Conservation (phyloP, 805 yeast genomes). For the Komagataella pastoris region DNA sequence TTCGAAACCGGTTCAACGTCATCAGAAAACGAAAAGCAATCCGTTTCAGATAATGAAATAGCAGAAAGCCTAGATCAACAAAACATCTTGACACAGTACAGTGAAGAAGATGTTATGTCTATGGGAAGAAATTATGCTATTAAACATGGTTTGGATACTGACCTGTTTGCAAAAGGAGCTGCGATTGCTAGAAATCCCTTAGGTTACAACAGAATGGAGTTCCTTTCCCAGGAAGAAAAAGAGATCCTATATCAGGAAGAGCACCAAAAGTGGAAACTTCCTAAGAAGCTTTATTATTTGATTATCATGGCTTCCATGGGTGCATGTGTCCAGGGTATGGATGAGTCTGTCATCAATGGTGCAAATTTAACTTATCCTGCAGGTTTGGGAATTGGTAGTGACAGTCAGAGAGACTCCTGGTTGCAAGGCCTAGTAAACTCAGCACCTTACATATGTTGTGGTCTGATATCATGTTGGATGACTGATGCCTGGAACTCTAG, state of each 20-base stretch:
- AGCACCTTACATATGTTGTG: conserved; percentile 57
- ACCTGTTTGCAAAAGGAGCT: conserved; percentile 50
- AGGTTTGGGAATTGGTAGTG: conserved; percentile 35
- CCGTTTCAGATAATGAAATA: not conserved
- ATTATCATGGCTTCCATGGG: conserved; percentile 62
- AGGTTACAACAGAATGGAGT: conserved; percentile 44
- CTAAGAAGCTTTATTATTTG: conserved; percentile 33
- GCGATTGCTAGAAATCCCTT: conserved; percentile 51
- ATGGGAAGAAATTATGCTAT: conserved; percentile 59
- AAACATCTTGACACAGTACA: conserved; percentile 42
- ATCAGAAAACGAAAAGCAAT: not conserved
- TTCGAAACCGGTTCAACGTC: not conserved
- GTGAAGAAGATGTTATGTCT: conserved; percentile 49
- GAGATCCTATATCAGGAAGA: conserved; percentile 30
- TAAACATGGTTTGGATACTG: conserved; percentile 40
- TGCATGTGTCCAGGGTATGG: conserved; percentile 75
- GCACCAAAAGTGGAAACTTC: conserved; percentile 32
- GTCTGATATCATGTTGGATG: conserved; percentile 48
- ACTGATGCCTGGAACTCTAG: conserved; percentile 44
- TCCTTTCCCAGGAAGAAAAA: conserved; percentile 43
- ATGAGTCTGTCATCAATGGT: conserved; percentile 65
- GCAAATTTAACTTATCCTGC: conserved; percentile 50
- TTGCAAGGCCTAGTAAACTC: conserved; percentile 52
- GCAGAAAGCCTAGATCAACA: conserved; percentile 9
- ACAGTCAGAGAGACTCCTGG: conserved; percentile 36